Conservation (phyloP, 129 eudicot species). For the Erigeron canadensis region DNA sequence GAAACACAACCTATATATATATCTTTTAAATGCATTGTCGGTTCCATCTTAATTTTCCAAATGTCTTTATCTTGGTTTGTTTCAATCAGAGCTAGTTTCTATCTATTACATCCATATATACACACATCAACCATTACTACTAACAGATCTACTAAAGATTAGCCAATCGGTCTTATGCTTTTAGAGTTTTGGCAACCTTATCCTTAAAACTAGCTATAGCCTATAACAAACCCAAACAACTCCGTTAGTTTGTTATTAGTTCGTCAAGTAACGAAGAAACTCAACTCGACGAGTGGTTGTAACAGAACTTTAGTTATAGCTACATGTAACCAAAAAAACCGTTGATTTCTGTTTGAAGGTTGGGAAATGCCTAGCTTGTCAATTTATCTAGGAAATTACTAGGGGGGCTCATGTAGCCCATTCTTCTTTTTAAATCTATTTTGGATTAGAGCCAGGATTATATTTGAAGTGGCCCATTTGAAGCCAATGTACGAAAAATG, state of each 20-base stretch:
- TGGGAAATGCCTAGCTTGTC: background rate
- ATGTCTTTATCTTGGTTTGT: too few relatives aligned
- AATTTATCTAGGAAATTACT: background rate
- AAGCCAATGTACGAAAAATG: background rate
- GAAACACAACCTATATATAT: too few relatives aligned
- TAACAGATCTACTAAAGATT: too few relatives aligned
- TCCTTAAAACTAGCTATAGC: too few relatives aligned
- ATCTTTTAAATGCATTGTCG: too few relatives aligned
- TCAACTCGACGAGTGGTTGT: background rate
- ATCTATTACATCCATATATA: too few relatives aligned
- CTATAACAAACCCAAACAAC: background rate
- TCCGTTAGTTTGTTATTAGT: background rate
- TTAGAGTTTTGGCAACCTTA: background rate
- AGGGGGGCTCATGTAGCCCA: background rate
- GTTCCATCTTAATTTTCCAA: too few relatives aligned
- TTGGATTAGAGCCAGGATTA: background rate
- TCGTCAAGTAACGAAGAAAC: background rate
- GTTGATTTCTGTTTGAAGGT: background rate
- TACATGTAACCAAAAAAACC: background rate
- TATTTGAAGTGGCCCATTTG: background rate
- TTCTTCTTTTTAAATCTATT: background rate
- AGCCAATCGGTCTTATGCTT: background rate
- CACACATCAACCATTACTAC: too few relatives aligned
- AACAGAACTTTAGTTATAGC: background rate
- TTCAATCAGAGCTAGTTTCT: too few relatives aligned